A percentile compares a stretch with the other conserved stretches of the same genome.
phyloP scores from a whole-genome alignment of 1,139 yeast species.

The Sugiyamaella neomexicana region DNA sequence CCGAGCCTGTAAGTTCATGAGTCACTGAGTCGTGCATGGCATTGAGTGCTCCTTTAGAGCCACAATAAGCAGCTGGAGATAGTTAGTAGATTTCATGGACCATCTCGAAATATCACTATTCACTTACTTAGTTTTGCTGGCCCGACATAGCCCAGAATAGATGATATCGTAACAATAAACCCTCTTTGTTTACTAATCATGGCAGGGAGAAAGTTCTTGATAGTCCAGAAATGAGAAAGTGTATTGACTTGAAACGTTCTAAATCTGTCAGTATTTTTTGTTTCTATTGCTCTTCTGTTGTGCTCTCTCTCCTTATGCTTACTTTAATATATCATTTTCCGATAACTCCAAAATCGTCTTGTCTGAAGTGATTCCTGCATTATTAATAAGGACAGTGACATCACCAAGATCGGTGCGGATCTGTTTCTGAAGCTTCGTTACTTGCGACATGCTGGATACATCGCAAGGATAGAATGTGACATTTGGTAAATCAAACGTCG shows the following conservation, averaged over 20 bases:
- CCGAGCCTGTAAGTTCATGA: constrained; percentile 52
- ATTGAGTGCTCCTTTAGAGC: constrained; percentile 78
- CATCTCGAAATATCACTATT: background rate
- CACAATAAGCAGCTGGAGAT: constrained; percentile 63
- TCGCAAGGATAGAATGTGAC: constrained; percentile 51
- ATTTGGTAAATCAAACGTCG: constrained; percentile 35
- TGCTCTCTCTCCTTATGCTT: too few species aligned
- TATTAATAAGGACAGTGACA: constrained; percentile 62
- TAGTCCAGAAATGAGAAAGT: constrained; percentile 54
- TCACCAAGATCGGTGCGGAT: constrained; percentile 40
- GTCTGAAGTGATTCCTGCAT: constrained; percentile 69
- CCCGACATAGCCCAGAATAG: constrained; percentile 64
- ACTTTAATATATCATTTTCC: constrained; percentile 28
- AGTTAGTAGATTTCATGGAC: background rate
- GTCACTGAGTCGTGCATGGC: constrained; percentile 78
- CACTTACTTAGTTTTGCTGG: constrained; percentile 67
- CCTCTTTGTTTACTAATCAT: constrained; percentile 39
- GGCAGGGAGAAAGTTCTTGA: constrained; percentile 46
- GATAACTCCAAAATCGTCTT: constrained; percentile 46
- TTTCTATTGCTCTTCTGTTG: too few species aligned
- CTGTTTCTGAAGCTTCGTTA: constrained; percentile 38
- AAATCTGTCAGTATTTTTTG: background rate
- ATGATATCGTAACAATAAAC: constrained; percentile 60
- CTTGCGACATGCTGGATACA: constrained; percentile 44
- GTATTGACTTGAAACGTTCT: constrained; percentile 55